These are phyloP conservation scores for Hermanozyma aechmeae DNA, from an alignment of 805 yeast genomes.

Conservation along the genomic window DNA sequence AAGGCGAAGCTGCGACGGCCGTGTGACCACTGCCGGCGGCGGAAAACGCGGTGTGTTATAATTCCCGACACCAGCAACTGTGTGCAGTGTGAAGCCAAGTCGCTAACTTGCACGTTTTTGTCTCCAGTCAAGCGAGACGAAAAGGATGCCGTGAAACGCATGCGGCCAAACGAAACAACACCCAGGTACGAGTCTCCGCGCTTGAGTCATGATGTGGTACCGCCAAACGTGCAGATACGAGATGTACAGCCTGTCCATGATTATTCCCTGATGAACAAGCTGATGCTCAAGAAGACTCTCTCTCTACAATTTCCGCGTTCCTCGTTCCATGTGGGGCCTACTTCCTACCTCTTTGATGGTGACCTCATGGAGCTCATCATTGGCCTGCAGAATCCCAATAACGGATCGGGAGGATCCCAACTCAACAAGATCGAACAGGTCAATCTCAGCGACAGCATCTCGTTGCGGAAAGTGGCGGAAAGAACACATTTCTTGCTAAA, in stretches of 20 bases:
- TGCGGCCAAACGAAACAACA: conserved; percentile 26
- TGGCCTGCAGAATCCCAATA: conserved; percentile 17
- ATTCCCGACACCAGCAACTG: conserved; percentile 56
- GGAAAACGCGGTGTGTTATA: conserved; percentile 72
- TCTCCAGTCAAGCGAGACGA: neutral
- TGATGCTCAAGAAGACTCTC: conserved; percentile 57
- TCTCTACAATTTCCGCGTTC: conserved; percentile 86
- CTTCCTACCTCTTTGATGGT: conserved; percentile 69
- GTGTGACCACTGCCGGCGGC: conserved; percentile 77
- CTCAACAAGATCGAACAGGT: conserved; percentile 63
- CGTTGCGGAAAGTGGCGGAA: conserved; percentile 72
- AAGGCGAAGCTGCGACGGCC: conserved; percentile 44
- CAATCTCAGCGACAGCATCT: conserved; percentile 53
- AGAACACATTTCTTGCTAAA: conserved; percentile 67
- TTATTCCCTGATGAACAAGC: conserved; percentile 53
- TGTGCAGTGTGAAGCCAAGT: conserved; percentile 68
- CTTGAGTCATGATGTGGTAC: conserved; percentile 15
- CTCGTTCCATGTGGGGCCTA: conserved; percentile 80
- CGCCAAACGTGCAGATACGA: conserved; percentile 37
- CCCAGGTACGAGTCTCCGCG: neutral
- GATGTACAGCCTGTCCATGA: conserved; percentile 57
- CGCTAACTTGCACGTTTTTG: conserved; percentile 61
- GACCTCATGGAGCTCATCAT: conserved; percentile 55
- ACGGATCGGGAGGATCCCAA: conserved; percentile 3
- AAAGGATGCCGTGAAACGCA: conserved; percentile 33